Evolutionary conservation across 768 basidiomycete species (phyloP).

Genomic region (Coprinopsis marcescibilis): DNA sequence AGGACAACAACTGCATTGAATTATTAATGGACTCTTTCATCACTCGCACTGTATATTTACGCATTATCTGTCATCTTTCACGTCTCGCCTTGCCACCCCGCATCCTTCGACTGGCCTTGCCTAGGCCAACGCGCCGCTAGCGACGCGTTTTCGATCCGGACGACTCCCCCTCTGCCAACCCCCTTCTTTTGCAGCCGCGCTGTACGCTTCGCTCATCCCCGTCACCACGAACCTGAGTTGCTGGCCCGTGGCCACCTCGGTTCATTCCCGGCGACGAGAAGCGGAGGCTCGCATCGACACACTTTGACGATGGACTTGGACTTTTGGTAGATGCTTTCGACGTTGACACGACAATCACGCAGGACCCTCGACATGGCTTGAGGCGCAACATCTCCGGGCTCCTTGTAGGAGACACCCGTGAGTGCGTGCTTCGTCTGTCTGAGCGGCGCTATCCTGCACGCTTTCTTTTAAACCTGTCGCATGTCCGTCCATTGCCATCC

Average conservation of each 20-base stretch:
- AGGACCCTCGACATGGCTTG: conserved; percentile 58
- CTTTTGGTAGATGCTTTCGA: conserved; percentile 44
- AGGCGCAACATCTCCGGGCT: conserved; percentile 47
- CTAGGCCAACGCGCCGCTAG: conserved; percentile 19
- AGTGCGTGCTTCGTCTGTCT: conserved; percentile 50
- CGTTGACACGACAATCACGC: conserved; percentile 57
- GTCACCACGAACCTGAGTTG: conserved; percentile 20
- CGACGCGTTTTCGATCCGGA: conserved; percentile 26
- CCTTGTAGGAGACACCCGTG: conserved; percentile 35
- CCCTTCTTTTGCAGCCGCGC: conserved; percentile 52
- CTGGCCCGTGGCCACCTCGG: conserved; percentile 36
- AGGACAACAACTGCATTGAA: conserved; percentile 49
- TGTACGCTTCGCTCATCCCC: conserved; percentile 30
- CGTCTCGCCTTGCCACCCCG: conserved; percentile 30
- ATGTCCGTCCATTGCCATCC: conserved; percentile 39
- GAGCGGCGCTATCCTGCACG: conserved; percentile 51
- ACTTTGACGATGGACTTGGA: conserved; percentile 20
- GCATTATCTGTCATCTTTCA: conserved; percentile 36
- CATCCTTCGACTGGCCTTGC: conserved; percentile 18
- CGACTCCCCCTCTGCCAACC: conserved; percentile 19
- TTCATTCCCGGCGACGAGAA: conserved; percentile 13
- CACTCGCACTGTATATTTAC: conserved; percentile 30
- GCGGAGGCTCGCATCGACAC: conserved; percentile 9
- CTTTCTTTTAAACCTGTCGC: conserved; percentile 37
- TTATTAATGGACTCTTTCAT: conserved; percentile 44